Evolutionary conservation across 2,329 filamentous ascomycete species (phyloP), one percentile per base, ranked within the genome.

Genomic region (Leptographium flavum): DNA sequence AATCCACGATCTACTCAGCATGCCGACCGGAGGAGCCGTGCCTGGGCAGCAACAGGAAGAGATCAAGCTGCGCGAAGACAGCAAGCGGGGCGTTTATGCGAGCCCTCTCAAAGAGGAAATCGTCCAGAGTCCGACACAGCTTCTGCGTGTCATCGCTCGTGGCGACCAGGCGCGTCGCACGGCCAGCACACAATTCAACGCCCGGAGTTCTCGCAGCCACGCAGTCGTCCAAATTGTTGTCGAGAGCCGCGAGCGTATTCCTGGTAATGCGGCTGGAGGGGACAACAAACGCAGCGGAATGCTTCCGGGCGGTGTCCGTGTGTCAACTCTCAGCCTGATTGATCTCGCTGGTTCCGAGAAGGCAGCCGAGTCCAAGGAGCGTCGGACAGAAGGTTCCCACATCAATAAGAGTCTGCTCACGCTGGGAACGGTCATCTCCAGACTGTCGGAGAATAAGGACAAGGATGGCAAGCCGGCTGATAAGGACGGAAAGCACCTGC

Each of bases 201-300:
- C 88, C 19, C 80, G 90, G 55, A 96, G 90, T 67, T 98, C 92
- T 41, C 86, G 92, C 65, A 95, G 87, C 74, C 92, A 98, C 58
- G 92, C 92, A 0, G 92, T 98, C 19, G 92, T 98, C 32, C 92
- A 98, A 62, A 98, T 98, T 54, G 90, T 98, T 2, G 92, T 98
- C 13, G 92, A 98, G 62, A 95, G 88, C 59, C 77, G 92, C 61
- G 90, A 95, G 62, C 83, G 92, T 39, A 76, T 81, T 36, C 78
- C 85, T 1, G 70, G 72, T 10, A 68, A 64, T 7, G 51, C 61
- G 2, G 23, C 37, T 0, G 62, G 63, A 13, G 64, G 59, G 13
- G 77, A 81, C 15, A 74, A 69, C 56, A 85, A 85, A 58, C 74
- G 85, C 42, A 74, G 81, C 2, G 80, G 71, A 4, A 69, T 92